phyloP scores from a whole-genome alignment of 352 stramenopile genomes.

The Globisporangium nodosum region DNA sequence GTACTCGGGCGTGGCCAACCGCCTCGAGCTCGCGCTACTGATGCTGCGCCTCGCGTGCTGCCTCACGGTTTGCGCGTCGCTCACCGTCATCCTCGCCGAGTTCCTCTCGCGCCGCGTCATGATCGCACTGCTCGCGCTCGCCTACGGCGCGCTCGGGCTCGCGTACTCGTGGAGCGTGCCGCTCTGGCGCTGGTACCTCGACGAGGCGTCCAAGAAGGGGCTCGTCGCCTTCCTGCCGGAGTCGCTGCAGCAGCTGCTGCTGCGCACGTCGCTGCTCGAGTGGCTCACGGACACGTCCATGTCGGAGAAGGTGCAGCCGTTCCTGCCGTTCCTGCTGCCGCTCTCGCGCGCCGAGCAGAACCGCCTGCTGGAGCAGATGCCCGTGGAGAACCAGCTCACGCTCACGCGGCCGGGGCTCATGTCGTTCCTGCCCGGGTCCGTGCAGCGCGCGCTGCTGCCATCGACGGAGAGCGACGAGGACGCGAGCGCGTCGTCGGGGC shows the following conservation, averaged over 20 bases:
- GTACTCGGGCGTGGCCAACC: constrained; percentile 44
- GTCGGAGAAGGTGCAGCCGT: constrained; percentile 59
- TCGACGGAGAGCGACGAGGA: constrained; percentile 13
- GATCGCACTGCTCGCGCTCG: constrained; percentile 57
- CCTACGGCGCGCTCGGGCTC: constrained; percentile 55
- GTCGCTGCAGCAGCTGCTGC: constrained; percentile 53
- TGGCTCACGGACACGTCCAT: constrained; percentile 79
- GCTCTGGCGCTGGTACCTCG: constrained; percentile 72
- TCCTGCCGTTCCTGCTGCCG: constrained; percentile 74
- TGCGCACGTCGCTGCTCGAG: constrained; percentile 72
- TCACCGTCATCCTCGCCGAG: constrained; percentile 75
- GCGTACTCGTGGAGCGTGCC: constrained; percentile 78
- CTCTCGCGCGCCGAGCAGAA: constrained; percentile 64
- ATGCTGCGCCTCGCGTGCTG: constrained; percentile 59
- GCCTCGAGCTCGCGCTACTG: constrained; percentile 48
- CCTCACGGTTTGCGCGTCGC: constrained; percentile 49
- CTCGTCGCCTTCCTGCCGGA: constrained; percentile 55
- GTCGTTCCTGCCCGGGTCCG: constrained; percentile 42
- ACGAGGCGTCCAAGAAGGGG: constrained; percentile 46
- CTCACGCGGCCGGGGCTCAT: constrained; percentile 69
- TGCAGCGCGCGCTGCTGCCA: constrained; percentile 59
- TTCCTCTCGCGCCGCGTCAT: constrained; percentile 72
- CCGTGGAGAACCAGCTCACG: constrained; percentile 58
- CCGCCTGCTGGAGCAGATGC: constrained; percentile 61
- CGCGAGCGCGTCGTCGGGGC: not conserved